These are phyloP conservation scores for Periglandula ipomoeae DNA, from an alignment of 2,329 filamentous ascomycete species.

Conservation along the genomic window DNA sequence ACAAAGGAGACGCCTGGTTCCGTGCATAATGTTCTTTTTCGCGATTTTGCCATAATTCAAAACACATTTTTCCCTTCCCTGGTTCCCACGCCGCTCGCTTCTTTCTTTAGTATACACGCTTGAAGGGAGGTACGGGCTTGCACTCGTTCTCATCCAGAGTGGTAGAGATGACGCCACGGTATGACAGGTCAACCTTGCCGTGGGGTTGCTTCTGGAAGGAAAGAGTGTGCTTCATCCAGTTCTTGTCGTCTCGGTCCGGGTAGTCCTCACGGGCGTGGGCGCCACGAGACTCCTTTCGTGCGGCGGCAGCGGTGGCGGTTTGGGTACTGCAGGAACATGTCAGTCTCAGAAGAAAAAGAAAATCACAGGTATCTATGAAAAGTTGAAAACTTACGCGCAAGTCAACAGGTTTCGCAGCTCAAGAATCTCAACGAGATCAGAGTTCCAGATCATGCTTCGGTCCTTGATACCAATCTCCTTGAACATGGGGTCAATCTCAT, in stretches of 20 bases:
- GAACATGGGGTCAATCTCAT: constrained; percentile 72
- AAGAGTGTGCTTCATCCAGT: constrained; percentile 99
- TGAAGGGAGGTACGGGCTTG: constrained; percentile 93
- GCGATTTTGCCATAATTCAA: background rate
- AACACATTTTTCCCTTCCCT: background rate
- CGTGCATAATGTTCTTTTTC: background rate
- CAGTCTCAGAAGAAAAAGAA: background rate
- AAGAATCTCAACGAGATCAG: constrained; percentile 89
- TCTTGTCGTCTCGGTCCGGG: constrained; percentile 87
- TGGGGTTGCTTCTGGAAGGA: constrained; percentile 93
- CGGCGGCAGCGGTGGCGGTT: constrained; percentile 83
- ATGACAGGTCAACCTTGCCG: constrained; percentile 74
- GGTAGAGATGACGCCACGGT: constrained; percentile 71
- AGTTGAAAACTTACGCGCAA: constrained; percentile 78
- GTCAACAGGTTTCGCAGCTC: constrained; percentile 93
- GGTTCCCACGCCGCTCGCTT: background rate
- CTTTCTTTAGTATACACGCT: constrained; percentile 67
- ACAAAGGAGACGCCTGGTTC: constrained; percentile 8
- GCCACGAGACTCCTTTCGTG: constrained; percentile 94
- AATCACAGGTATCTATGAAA: background rate
- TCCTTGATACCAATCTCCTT: constrained; percentile 88
- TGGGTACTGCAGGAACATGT: constrained; percentile 50
- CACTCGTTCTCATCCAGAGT: constrained; percentile 95
- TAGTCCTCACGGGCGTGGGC: constrained; percentile 95
- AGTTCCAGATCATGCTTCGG: constrained; percentile 99